These are phyloP conservation scores for Globisporangium perplexum DNA, from an alignment of 352 stramenopile species.

Conservation along the genomic window DNA sequence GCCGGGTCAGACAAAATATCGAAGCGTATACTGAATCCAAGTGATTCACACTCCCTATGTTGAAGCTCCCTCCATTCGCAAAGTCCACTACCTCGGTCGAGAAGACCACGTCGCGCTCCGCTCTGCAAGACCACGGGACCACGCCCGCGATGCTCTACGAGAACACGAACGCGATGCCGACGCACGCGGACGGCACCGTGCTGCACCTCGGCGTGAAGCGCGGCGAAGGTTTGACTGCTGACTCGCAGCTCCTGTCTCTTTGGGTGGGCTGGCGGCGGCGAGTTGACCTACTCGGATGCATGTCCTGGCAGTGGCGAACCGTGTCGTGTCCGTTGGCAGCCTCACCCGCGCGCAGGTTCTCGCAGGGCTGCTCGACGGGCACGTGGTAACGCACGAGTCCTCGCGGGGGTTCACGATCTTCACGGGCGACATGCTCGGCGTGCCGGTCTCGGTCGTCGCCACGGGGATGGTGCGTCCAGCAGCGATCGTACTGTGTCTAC, in stretches of 20 bases:
- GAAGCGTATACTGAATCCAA: too few relatives aligned
- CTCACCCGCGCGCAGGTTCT: constrained; percentile 28
- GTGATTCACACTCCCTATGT: too few relatives aligned
- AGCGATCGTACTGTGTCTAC: too few relatives aligned
- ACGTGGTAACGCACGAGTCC: constrained; percentile 25
- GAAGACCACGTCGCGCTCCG: too few relatives aligned
- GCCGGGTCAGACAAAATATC: too few relatives aligned
- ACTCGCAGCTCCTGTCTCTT: too few relatives aligned
- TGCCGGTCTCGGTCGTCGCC: constrained; percentile 46
- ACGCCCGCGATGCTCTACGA: constrained; percentile 27
- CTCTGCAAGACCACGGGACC: too few relatives aligned
- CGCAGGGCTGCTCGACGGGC: constrained; percentile 24
- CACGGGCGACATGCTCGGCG: constrained; percentile 39
- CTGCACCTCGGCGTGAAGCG: constrained; percentile 35
- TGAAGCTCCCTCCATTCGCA: too few relatives aligned
- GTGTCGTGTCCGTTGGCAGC: constrained; percentile 41
- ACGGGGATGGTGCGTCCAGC: constrained; percentile 43
- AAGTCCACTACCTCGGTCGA: too few relatives aligned
- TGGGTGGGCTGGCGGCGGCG: too few relatives aligned
- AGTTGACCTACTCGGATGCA: too few relatives aligned
- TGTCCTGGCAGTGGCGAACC: constrained; percentile 28
- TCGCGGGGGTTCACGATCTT: constrained; percentile 53
- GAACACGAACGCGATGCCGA: constrained; percentile 42
- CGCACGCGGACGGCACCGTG: constrained; percentile 31
- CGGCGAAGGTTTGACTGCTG: constrained; percentile 28